These are phyloP conservation scores for Cytospora mali DNA, from an alignment of 2,329 filamentous ascomycete genomes.

Conservation along the genomic window DNA sequence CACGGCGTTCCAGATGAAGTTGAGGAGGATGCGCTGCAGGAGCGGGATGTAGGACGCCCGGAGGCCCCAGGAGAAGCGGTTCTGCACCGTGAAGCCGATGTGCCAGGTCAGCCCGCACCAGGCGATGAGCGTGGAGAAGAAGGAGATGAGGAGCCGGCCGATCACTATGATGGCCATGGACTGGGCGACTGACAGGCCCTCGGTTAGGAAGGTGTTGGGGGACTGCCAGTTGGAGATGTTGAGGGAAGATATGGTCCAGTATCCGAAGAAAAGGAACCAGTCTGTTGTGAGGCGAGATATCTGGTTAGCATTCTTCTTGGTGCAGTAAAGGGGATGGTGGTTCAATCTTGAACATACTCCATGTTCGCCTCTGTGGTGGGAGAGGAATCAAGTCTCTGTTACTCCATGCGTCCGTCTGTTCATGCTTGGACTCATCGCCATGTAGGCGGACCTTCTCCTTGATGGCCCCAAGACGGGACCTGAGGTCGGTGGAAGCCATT, in stretches of 20 bases:
- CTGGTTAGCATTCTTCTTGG: neutral
- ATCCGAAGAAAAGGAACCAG: slow-evolving; percentile 28
- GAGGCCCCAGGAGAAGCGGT: slow-evolving; percentile 53
- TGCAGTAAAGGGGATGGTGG: neutral
- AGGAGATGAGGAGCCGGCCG: slow-evolving; percentile 44
- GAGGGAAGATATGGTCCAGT: slow-evolving; percentile 39
- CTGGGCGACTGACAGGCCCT: slow-evolving; percentile 48
- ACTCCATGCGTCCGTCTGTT: slow-evolving; percentile 27
- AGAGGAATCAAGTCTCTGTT: slow-evolving; percentile 29
- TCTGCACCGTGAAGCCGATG: slow-evolving; percentile 53
- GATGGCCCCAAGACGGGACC: slow-evolving; percentile 6
- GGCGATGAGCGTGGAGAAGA: slow-evolving; percentile 48
- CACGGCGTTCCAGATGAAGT: slow-evolving; percentile 48
- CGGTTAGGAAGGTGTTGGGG: slow-evolving; percentile 48
- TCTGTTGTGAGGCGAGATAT: neutral
- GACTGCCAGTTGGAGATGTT: slow-evolving; percentile 47
- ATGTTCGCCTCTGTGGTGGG: slow-evolving; percentile 26
- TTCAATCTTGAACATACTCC: slow-evolving; percentile 9
- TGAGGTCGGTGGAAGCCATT: slow-evolving; percentile 5
- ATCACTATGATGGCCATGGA: slow-evolving; percentile 51
- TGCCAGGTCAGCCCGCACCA: slow-evolving; percentile 54
- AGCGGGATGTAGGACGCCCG: slow-evolving; percentile 52
- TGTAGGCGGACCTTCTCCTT: slow-evolving; percentile 25
- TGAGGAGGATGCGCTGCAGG: slow-evolving; percentile 49
- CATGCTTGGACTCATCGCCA: slow-evolving; percentile 23